Base-by-base conservation (phyloP, 2,329 filamentous ascomycete genomes). In the Epichloe uncinata region DNA sequence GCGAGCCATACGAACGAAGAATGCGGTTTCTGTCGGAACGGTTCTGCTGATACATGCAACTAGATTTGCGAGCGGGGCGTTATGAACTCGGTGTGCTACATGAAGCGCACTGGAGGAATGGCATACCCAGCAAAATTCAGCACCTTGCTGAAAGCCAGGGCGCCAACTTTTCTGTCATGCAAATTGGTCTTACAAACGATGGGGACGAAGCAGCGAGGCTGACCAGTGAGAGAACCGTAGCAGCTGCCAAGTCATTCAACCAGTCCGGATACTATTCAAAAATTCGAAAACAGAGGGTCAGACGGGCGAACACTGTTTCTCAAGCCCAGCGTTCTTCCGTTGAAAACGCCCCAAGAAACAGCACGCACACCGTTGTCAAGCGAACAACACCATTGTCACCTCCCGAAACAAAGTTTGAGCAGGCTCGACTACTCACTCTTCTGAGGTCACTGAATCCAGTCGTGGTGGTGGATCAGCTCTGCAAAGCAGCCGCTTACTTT, bases 81-180 rank as follows among this genome's bases (percentile, higher is more conserved):
- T 20, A 42, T 26, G 45, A 47, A 45, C 12, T 16, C 3, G 40
- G 50, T 22, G 43, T 43, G 26, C 49, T 47, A 13, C 53, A 57
- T 26, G 64, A 68, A 53, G 64, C 63, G 35, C 62, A 64, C 34
- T 59, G 66, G 45, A 63, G 75, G 50, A 80, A 81, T 53, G 75
- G 78, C 1, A 72, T 82, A 2, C 79, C 80, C 4, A 79, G 73
- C 61, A 82, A 81, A 60, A 66, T 82, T 49, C 79, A 81, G 59
- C 76, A 77, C 52, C 77, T 74, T 55, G 73, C 75, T 18, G 72
- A 75, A 54, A 67, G 69, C 26, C 74, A 72, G 57, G 76, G 75
- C 52, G 79, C 79, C 30, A 81, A 80, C 55, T 83, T 83, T 60
- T 69, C 72, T 43, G 76, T 82, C 40, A 80, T 83, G 73, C 77